Conservation (phyloP, 306 rosid genomes). For the Vigna nakashimae region DNA sequence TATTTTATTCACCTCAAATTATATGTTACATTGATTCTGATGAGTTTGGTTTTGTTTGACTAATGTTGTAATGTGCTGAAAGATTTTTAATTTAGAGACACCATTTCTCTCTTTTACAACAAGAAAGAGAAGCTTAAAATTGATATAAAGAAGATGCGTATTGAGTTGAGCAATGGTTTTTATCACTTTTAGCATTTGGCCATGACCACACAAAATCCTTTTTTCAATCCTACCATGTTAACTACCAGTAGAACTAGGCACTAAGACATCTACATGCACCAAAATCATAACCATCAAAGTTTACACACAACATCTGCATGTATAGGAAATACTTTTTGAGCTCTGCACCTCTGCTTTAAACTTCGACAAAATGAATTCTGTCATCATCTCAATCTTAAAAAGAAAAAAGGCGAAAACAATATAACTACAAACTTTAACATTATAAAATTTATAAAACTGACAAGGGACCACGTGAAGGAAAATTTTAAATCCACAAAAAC, state of each 20-base stretch:
- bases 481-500: neutral
- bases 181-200: no score
- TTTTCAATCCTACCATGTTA: neutral
- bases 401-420: slow-evolving; percentile 14
- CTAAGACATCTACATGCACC: neutral
- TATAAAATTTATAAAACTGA: neutral
- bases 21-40: no score
- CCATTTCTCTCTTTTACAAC: no score
- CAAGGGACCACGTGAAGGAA: neutral
- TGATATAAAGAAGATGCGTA: no score
- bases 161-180: no score
- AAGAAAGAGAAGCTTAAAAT: no score
- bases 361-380: slow-evolving; percentile 80
- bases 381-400: slow-evolving; percentile 69
- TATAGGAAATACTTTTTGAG: slow-evolving; percentile 68
- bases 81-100: no score
- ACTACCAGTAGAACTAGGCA: neutral
- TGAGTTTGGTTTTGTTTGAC: no score
- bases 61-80: no score
- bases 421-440: neutral
- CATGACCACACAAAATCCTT: neutral
- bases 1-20: no score
- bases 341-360: slow-evolving; percentile 94
- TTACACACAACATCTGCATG: neutral
- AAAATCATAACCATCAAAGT: slow-evolving; percentile 19